Percentiles rank a stretch among this genome's conserved stretches.
phyloP scores from a whole-genome alignment of 202 grass and related monocot species.

The Elaeis oleifera region DNA sequence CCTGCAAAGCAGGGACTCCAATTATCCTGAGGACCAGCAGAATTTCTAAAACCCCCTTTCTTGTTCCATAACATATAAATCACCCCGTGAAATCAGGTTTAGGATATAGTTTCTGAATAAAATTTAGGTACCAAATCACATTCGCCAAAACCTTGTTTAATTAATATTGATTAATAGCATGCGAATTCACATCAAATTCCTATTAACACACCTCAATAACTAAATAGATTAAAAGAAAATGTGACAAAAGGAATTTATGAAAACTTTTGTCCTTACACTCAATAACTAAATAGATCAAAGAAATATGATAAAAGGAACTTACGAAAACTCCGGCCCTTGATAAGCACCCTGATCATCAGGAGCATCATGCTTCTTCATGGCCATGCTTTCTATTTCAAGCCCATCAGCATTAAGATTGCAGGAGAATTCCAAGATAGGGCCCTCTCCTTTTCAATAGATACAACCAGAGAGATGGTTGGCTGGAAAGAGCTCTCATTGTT shows the following conservation, averaged over 20 bases:
- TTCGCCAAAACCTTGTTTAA: too few species aligned
- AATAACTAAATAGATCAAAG: background rate
- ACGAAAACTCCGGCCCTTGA: conserved; percentile 71
- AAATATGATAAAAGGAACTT: conserved; percentile 38
- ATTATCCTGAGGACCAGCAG: too few species aligned
- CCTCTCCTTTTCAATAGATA: conserved; percentile 50
- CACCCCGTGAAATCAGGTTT: too few species aligned
- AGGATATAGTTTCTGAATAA: too few species aligned
- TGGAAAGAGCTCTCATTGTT: conserved; percentile 34
- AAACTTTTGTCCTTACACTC: conserved; percentile 48
- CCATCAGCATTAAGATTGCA: conserved; percentile 76
- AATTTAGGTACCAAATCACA: too few species aligned
- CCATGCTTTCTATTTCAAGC: conserved; percentile 67
- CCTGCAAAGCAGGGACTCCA: too few species aligned
- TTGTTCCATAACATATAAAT: too few species aligned
- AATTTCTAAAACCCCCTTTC: too few species aligned
- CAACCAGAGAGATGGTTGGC: conserved; percentile 53
- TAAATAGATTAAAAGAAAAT: conserved; percentile 4
- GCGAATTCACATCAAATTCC: too few species aligned
- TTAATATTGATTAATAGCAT: too few species aligned
- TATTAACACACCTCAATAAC: too few species aligned
- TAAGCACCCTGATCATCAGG: conserved; percentile 48
- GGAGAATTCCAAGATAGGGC: conserved; percentile 57
- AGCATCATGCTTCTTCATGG: conserved; percentile 39
- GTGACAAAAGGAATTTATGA: conserved; percentile 45